phyloP scores from a whole-genome alignment of 1,284 basidiomycete genomes.

The Exobasidium rhododendri region DNA sequence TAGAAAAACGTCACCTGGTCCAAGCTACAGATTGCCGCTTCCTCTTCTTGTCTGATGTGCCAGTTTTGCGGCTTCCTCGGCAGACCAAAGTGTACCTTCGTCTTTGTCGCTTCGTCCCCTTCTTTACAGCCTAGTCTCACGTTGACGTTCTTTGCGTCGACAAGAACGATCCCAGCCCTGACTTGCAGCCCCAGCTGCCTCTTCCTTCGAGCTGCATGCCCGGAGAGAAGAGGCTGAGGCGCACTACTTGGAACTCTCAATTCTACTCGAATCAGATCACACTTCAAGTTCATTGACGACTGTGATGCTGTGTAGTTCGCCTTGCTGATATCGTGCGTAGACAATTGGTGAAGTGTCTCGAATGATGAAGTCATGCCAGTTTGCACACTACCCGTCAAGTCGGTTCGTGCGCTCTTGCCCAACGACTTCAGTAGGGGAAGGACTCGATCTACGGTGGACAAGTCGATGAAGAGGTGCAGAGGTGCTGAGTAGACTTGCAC shows the following conservation, averaged over 20 bases:
- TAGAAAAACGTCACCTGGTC: conserved; percentile 5
- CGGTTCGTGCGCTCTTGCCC: not conserved
- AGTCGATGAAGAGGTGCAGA: conserved; percentile 34
- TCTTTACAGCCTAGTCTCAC: not conserved
- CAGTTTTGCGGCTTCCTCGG: not conserved
- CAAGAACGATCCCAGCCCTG: conserved; percentile 29
- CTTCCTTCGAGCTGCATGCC: not conserved
- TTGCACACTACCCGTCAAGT: not conserved
- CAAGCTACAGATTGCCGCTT: not conserved
- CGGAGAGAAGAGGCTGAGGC: conserved; percentile 1
- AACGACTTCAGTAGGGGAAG: conserved; percentile 25
- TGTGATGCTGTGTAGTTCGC: not conserved
- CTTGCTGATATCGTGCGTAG: not conserved
- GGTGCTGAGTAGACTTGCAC: conserved; percentile 20
- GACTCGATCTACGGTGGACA: conserved; percentile 28
- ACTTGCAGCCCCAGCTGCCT: conserved; percentile 22
- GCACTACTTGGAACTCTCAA: conserved; percentile 25
- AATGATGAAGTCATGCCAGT: conserved; percentile 20
- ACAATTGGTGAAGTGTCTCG: conserved; percentile 19
- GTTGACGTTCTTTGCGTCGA: conserved; percentile 20
- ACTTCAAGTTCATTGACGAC: conserved; percentile 8
- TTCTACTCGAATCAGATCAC: conserved; percentile 26
- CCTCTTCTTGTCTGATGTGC: not conserved
- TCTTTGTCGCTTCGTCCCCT: not conserved
- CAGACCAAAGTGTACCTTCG: not conserved